Base-by-base conservation (phyloP, 176 grass and related monocot genomes). In the Carex cristatella region DNA sequence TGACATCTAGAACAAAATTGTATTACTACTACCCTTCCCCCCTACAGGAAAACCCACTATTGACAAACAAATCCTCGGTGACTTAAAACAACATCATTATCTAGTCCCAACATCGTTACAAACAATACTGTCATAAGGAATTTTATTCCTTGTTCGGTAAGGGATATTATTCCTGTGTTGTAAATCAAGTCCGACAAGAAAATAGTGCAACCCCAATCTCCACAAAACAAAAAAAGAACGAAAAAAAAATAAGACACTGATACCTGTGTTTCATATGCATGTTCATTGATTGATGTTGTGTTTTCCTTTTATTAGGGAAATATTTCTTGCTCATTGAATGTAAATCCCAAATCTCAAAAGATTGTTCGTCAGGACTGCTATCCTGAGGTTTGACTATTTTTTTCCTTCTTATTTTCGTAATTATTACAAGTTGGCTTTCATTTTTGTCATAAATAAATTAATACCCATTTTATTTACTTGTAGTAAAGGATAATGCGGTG, bases 291-390 rank as follows among this genome's bases (percentile, higher is more conserved):
- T 70, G 68, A 5, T 16, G 9, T 42, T 73, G 44, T 10, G 10
- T 44, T 48, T 64, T 81, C 27, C 6, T 83, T 83, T 30, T 54
- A 51, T 31, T 23, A 83, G 80, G 80, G 80, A 18, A 83, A 64
- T 27, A 83, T 83, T 65, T 83, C 80, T 65, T 83, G 80, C 40
- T 83, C 62, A 31, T 83, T 83, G 80, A 83, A 83, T 83, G 80
- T 83, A 55, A 83, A 83, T 51, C 80, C 80, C 18, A 83, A 67
- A 68, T 55, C 80, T 65, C 80, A 55, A 19, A 83, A 54, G 19
- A 83, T 83, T 68, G 42, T 83, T 83, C 80, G 62, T 3, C 80
- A 83, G 68, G 80, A 83, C 49, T 83, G 80, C 80, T 83, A 83
- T 68, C 80, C 80, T 83, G 80, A 83, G 80, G 80, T 83, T 83